A percentile compares a stretch with the other conserved stretches of the same genome.
Evolutionary conservation across 2,329 filamentous ascomycete species (phyloP).

Genomic region (Fusarium stilboides): DNA sequence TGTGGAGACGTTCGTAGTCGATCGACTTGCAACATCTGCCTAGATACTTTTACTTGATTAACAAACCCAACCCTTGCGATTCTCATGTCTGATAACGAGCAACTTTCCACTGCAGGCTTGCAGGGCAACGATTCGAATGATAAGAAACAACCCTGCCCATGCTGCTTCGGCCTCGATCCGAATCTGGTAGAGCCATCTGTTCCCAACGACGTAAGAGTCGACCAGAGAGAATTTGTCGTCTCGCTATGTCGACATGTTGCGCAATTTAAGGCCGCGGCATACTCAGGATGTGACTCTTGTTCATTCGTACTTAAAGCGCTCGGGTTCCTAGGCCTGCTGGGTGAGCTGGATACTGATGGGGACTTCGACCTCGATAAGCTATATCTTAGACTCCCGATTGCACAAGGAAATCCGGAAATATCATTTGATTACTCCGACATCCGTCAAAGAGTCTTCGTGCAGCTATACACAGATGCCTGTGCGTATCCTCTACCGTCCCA

Average conservation of each 20-base stretch:
- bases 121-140: background rate
- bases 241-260: background rate
- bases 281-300: slow-evolving; percentile 26
- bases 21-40: background rate
- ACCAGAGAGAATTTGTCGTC: slow-evolving; percentile 2
- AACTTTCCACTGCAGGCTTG: too few relatives aligned
- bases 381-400: slow-evolving; percentile 24
- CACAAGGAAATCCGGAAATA: slow-evolving; percentile 35
- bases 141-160: slow-evolving; percentile 2
- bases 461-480: slow-evolving; percentile 32
- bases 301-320: slow-evolving; percentile 22
- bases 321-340: slow-evolving; percentile 9
- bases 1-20: slow-evolving; percentile 7
- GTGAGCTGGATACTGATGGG: background rate
- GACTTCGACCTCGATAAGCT: background rate
- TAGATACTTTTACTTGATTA: background rate
- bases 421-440: background rate
- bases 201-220: slow-evolving; percentile 11
- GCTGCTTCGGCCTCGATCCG: slow-evolving; percentile 29
- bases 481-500: background rate
- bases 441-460: slow-evolving; percentile 6
- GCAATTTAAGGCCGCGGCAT: slow-evolving; percentile 5
- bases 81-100: background rate
- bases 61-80: background rate
- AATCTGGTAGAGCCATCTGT: background rate